These are phyloP conservation scores for Casuarina glauca DNA, from an alignment of 306 rosid genomes.

Conservation along the genomic window DNA sequence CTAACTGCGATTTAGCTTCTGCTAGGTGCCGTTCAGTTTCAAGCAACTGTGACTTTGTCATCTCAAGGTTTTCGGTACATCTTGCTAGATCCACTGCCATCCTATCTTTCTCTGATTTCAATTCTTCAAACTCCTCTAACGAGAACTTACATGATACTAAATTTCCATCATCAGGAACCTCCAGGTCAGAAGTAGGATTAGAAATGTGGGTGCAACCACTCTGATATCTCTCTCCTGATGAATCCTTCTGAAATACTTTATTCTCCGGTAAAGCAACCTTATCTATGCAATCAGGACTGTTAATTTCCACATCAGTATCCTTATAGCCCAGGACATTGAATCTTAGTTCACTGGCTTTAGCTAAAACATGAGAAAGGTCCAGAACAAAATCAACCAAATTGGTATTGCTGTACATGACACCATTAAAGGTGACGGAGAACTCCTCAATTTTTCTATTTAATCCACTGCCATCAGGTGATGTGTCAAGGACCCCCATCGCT, in stretches of 20 bases:
- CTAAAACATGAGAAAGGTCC: conserved; percentile 74
- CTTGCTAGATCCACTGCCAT: conserved; percentile 56
- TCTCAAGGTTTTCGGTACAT: conserved; percentile 69
- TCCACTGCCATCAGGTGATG: conserved; percentile 52
- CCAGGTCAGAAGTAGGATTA: conserved; percentile 63
- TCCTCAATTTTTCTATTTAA: conserved; percentile 69
- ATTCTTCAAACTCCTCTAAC: conserved; percentile 57
- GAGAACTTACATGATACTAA: conserved; percentile 55
- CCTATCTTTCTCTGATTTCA: conserved; percentile 74
- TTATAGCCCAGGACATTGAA: conserved; percentile 70
- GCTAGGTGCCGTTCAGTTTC: conserved; percentile 88
- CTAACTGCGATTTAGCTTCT: conserved; percentile 74
- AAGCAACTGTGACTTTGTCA: conserved; percentile 64
- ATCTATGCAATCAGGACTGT: conserved; percentile 93
- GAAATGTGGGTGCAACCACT: conserved; percentile 55
- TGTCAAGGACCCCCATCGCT: conserved; percentile 59
- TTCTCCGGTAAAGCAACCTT: conserved; percentile 91
- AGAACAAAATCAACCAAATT: conserved; percentile 70
- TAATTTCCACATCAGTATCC: conserved; percentile 61
- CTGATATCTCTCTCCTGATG: conserved; percentile 59
- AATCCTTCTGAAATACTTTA: conserved; percentile 56
- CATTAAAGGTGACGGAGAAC: conserved; percentile 59
- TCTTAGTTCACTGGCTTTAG: conserved; percentile 73
- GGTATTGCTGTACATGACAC: conserved; percentile 48
- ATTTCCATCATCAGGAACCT: conserved; percentile 86